These are phyloP conservation scores for Raddia guianensis DNA, from an alignment of 176 grass and related monocot species.

Conservation along the genomic window DNA sequence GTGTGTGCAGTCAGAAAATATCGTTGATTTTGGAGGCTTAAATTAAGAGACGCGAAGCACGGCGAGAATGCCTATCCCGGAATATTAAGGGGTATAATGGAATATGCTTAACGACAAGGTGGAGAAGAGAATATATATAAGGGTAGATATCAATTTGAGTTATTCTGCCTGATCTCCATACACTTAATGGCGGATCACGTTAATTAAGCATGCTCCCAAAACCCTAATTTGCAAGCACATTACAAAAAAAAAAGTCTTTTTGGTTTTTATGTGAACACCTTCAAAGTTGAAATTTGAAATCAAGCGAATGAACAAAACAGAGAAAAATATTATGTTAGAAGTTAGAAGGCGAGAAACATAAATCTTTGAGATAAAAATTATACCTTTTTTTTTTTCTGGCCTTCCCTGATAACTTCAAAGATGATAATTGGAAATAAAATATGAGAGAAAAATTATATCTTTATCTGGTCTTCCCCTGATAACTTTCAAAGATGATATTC, in stretches of 20 bases:
- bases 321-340: too few relatives aligned
- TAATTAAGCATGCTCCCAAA: neutral
- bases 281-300: too few relatives aligned
- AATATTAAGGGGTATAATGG: neutral
- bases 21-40: neutral
- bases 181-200: neutral
- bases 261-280: neutral
- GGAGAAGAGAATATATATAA: slow-evolving; percentile 27
- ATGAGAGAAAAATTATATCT: too few relatives aligned
- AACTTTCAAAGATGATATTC: too few relatives aligned
- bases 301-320: too few relatives aligned
- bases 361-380: too few relatives aligned
- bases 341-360: too few relatives aligned
- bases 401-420: neutral
- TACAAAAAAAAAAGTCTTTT: neutral
- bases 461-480: neutral
- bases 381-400: neutral
- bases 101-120: slow-evolving; percentile 32
- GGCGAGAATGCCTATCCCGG: neutral
- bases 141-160: neutral
- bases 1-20: neutral
- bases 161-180: neutral
- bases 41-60: neutral
- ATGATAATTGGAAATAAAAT: too few relatives aligned
- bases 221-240: neutral